Percentiles rank a stretch among this genome's conserved stretches.
These are phyloP conservation scores for Xylaria sp. DNA, from an alignment of 2,329 filamentous ascomycete species.

Conservation along the genomic window DNA sequence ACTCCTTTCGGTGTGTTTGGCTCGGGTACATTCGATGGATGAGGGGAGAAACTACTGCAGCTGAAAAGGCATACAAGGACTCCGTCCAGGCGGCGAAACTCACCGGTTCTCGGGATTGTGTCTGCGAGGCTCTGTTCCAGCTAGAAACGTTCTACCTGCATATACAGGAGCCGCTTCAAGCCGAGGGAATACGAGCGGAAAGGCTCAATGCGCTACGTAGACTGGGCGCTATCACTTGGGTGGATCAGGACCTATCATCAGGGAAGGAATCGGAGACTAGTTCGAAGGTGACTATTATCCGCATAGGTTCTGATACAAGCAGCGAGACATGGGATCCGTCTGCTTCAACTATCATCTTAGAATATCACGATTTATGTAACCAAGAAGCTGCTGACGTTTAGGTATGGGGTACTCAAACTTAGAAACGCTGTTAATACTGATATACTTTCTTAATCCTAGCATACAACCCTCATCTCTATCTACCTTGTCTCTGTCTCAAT, in stretches of 20 bases:
- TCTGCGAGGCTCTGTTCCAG: conserved; percentile 39
- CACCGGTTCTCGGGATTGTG: conserved; percentile 37
- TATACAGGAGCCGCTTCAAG: conserved; percentile 32
- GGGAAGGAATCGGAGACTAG: conserved; percentile 7
- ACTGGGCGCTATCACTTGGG: conserved; percentile 34
- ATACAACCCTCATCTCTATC: no score
- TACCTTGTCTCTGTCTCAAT: no score
- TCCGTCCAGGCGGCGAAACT: conserved; percentile 34
- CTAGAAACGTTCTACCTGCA: conserved; percentile 40
- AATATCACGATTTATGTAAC: conserved; percentile 26
- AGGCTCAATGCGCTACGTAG: conserved; percentile 33
- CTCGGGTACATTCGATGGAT: conserved; percentile 38
- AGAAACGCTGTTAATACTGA: conserved; percentile 1
- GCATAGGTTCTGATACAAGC: conserved; percentile 21
- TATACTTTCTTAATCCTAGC: background rate
- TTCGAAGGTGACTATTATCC: conserved; percentile 21
- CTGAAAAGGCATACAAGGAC: conserved; percentile 35
- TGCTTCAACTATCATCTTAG: conserved; percentile 24
- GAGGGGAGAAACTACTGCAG: conserved; percentile 30
- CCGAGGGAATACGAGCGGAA: conserved; percentile 35
- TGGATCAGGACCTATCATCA: conserved; percentile 13
- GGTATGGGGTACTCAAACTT: conserved; percentile 13
- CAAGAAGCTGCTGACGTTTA: conserved; percentile 19
- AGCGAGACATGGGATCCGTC: conserved; percentile 21
- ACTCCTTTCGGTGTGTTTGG: conserved; percentile 39